These are phyloP conservation scores for Rutstroemia sp. DNA, from an alignment of 2,329 filamentous ascomycete genomes.

Conservation along the genomic window DNA sequence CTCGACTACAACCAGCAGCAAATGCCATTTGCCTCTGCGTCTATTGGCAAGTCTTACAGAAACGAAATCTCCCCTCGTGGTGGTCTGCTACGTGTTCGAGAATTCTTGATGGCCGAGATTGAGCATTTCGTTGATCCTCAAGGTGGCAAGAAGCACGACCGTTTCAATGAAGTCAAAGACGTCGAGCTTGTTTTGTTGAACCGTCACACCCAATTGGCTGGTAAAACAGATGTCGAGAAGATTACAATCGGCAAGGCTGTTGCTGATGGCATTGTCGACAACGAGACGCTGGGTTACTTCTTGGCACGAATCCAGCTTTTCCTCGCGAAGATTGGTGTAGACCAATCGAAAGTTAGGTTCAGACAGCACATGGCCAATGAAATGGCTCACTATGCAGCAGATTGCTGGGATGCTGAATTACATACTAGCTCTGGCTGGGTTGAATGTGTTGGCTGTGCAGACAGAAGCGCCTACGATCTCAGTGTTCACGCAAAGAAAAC, in stretches of 20 bases:
- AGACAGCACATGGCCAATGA: constrained; percentile 92
- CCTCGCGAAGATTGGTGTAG: constrained; percentile 79
- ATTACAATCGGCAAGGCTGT: constrained; percentile 84
- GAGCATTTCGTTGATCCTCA: constrained; percentile 97
- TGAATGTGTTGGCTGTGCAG: constrained; percentile 95
- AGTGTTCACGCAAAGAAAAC: constrained; percentile 91
- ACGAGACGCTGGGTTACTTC: constrained; percentile 98
- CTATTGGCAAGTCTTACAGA: constrained; percentile 94
- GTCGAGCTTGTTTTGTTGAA: constrained; percentile 79
- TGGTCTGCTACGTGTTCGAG: constrained; percentile 86
- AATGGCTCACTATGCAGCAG: constrained; percentile 89
- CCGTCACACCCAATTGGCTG: constrained; percentile 76
- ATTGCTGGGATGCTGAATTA: constrained; percentile 97
- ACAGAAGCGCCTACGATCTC: constrained; percentile 90
- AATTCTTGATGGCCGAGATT: constrained; percentile 98
- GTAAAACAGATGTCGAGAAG: constrained; percentile 67
- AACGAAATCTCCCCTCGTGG: constrained; percentile 95
- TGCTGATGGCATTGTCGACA: constrained; percentile 75
- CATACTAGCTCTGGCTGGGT: constrained; percentile 93
- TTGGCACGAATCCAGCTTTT: constrained; percentile 89
- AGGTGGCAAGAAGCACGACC: constrained; percentile 86
- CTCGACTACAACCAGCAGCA: constrained; percentile 91
- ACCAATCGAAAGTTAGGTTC: constrained; percentile 84
- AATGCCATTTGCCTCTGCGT: constrained; percentile 96
- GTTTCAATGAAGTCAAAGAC: constrained; percentile 79